Evolutionary conservation across 2,329 filamentous ascomycete species (phyloP).

Genomic region (Colletotrichum cuscutae): DNA sequence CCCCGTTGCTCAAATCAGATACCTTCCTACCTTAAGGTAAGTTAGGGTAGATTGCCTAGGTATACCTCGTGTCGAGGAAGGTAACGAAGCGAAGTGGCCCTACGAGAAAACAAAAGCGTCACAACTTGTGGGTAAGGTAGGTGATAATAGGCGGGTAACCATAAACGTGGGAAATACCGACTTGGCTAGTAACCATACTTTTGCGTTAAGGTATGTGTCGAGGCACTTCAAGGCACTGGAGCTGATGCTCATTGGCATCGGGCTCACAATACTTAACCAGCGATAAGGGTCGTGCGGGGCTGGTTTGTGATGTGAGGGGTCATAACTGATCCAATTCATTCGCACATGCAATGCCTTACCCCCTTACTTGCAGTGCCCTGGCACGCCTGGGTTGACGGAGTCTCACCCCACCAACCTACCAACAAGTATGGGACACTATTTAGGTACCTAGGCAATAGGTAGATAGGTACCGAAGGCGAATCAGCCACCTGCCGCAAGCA

Average conservation of each 20-base stretch:
- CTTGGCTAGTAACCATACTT: not conserved
- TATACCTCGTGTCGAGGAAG: not conserved
- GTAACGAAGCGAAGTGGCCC: not conserved
- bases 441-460: no score
- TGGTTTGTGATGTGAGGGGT: no score
- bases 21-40: no score
- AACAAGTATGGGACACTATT: no score
- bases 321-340: no score
- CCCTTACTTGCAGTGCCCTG: no score
- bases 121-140: not conserved
- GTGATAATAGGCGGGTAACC: not conserved
- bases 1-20: slow-evolving; percentile 1
- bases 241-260: no score
- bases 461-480: no score
- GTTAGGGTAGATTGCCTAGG: not conserved
- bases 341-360: not conserved
- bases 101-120: not conserved
- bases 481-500: no score
- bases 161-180: not conserved
- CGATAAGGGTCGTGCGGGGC: slow-evolving; percentile 25
- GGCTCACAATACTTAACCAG: not conserved
- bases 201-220: not conserved
- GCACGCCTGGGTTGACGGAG: no score
- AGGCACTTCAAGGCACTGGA: no score
- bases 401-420: no score